Evolutionary conservation across 345 rosid genomes (phyloP).

Genomic region (Citrus medica): DNA sequence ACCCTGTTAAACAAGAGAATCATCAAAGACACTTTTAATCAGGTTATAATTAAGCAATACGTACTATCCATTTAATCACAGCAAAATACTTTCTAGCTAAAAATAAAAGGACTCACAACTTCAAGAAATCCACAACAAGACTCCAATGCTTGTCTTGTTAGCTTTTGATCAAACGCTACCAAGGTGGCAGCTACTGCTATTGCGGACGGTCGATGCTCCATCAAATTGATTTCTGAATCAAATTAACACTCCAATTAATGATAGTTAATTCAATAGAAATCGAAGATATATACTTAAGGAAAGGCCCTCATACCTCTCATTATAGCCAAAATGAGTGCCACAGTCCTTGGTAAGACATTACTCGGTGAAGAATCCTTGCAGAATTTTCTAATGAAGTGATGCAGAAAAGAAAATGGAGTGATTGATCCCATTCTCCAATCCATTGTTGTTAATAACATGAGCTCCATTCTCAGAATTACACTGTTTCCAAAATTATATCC

Average conservation of each 20-base stretch:
- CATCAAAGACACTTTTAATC: background rate
- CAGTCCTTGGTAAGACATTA: constrained; percentile 11
- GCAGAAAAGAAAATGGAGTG: constrained; percentile 51
- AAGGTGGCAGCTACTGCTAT: constrained; percentile 54
- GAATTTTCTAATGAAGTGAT: constrained; percentile 31
- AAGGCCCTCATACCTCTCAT: constrained; percentile 31
- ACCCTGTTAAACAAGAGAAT: constrained; percentile 37
- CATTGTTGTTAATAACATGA: constrained; percentile 51
- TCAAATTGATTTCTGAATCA: constrained; percentile 38
- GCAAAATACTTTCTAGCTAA: background rate
- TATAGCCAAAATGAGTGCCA: constrained; percentile 25
- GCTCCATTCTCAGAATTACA: constrained; percentile 65
- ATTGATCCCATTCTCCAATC: constrained; percentile 56
- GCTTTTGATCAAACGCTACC: constrained; percentile 31
- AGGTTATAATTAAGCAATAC: background rate
- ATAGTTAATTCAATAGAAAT: background rate
- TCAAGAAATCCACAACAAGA: constrained; percentile 34
- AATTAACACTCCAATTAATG: background rate
- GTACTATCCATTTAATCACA: background rate
- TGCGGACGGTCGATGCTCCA: constrained; percentile 45
- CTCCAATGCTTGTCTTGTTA: constrained; percentile 42
- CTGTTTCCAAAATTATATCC: constrained; percentile 35
- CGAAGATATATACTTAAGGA: background rate
- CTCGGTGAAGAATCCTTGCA: constrained; percentile 19
- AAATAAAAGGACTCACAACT: constrained; percentile 36